These are phyloP conservation scores for Talaromyces amestolkiae DNA, from an alignment of 2,329 filamentous ascomycete genomes.

Conservation along the genomic window DNA sequence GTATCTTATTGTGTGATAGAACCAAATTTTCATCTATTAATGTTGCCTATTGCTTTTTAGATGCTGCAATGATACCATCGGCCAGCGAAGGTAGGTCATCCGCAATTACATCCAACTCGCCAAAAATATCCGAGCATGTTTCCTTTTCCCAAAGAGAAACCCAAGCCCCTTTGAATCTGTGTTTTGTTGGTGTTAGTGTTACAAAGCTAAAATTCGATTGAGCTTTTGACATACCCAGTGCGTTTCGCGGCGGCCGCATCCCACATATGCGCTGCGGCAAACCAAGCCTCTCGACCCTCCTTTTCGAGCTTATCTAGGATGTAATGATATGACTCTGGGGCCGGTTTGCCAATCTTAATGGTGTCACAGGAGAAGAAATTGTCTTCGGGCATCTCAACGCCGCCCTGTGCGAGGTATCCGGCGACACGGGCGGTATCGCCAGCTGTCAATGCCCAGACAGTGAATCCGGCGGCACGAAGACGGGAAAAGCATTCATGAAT, in stretches of 20 bases:
- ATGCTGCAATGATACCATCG: conserved; percentile 22
- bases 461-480: background rate
- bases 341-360: conserved; percentile 51
- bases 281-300: conserved; percentile 48
- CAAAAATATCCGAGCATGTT: conserved; percentile 51
- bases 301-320: conserved; percentile 43
- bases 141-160: conserved; percentile 55
- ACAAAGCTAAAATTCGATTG: no score
- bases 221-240: no score
- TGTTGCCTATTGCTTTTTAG: no score
- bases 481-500: background rate
- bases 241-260: conserved; percentile 55
- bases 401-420: conserved; percentile 25
- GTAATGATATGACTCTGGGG: conserved; percentile 46
- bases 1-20: no score
- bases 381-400: conserved; percentile 51
- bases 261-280: conserved; percentile 61
- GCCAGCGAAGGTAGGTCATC: conserved; percentile 51
- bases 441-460: background rate
- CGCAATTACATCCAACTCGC: conserved; percentile 52
- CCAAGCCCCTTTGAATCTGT: conserved; percentile 53
- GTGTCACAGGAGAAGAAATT: conserved; percentile 55
- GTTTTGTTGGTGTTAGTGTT: no score
- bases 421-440: background rate
- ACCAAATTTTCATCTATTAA: no score